Percentiles rank a stretch among this genome's conserved stretches.
These are phyloP conservation scores for Articulospora tetracladia DNA, from an alignment of 495 filamentous ascomycete species.

Conservation along the genomic window DNA sequence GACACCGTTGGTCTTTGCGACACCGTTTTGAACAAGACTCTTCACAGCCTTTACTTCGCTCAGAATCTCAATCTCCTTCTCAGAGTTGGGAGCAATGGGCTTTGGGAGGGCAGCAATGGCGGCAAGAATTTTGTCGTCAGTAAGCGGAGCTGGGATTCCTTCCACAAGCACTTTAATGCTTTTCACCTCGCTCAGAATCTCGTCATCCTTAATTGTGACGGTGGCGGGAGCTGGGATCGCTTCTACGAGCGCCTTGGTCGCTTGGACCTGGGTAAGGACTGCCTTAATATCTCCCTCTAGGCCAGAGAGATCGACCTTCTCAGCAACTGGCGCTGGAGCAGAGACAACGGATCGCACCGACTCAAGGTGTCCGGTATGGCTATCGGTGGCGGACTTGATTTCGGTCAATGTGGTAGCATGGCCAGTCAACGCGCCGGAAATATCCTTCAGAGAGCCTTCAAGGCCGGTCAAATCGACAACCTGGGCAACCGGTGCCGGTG, in stretches of 20 bases:
- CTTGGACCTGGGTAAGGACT: neutral
- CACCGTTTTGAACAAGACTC: neutral
- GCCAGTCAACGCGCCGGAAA: neutral
- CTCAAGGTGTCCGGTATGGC: neutral
- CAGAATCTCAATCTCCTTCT: constrained; percentile 5
- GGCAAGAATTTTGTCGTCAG: constrained; percentile 5
- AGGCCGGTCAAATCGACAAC: constrained; percentile 8
- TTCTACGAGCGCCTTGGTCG: neutral
- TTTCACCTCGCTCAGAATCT: neutral
- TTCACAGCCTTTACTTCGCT: constrained; percentile 5
- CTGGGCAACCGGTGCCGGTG: constrained; percentile 3
- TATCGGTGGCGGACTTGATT: constrained; percentile 4
- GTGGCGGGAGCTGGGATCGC: neutral
- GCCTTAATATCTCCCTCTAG: neutral
- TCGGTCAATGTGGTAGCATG: constrained; percentile 3
- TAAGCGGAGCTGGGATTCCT: neutral
- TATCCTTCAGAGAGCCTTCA: constrained; percentile 7
- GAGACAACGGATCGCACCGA: neutral
- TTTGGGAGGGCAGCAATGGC: neutral
- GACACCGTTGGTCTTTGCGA: neutral
- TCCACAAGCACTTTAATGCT: neutral
- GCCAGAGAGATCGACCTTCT: constrained; percentile 9
- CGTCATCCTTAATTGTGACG: neutral
- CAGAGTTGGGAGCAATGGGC: constrained; percentile 1
- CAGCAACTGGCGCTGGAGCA: neutral